These are phyloP conservation scores for Chaetoceros tenuissimus DNA, from an alignment of 108 stramenopile species.

Conservation along the genomic window DNA sequence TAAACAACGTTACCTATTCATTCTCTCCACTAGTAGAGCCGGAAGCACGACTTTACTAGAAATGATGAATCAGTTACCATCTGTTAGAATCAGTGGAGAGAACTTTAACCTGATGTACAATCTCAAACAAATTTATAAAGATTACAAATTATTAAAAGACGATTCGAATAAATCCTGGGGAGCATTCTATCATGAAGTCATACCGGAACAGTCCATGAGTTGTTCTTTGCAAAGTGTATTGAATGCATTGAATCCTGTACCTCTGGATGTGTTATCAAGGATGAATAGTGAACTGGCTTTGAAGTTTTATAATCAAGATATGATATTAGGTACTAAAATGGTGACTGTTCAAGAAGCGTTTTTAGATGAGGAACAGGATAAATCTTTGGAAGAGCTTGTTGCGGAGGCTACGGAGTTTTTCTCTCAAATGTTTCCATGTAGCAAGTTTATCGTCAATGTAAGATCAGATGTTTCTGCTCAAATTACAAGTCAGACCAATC, in stretches of 20 bases:
- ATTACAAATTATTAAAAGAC: too few relatives aligned
- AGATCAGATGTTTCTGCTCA: conserved; percentile 10
- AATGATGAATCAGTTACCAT: conserved; percentile 26
- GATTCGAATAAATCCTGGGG: too few relatives aligned
- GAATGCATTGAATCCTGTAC: too few relatives aligned
- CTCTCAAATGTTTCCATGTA: conserved; percentile 24
- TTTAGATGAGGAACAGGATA: too few relatives aligned
- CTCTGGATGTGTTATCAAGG: too few relatives aligned
- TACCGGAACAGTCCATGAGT: too few relatives aligned
- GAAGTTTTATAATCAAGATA: conserved; percentile 1
- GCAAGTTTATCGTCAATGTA: conserved; percentile 17
- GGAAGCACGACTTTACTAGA: conserved; percentile 19
- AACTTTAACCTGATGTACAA: conserved; percentile 21
- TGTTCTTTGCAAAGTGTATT: too few relatives aligned
- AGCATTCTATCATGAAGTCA: too few relatives aligned
- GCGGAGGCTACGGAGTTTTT: conserved; percentile 21
- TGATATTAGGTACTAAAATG: conserved; percentile 27
- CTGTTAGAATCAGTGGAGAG: conserved; percentile 20
- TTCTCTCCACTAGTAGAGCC: conserved; percentile 26
- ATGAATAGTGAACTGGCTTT: neutral
- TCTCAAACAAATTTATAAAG: too few relatives aligned
- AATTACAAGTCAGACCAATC: too few relatives aligned
- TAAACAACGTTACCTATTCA: conserved; percentile 17
- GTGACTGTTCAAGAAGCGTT: conserved; percentile 15
- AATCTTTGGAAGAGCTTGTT: neutral